Base-by-base conservation (phyloP, 225 moss, liverwort and hornwort species). In the Marchantia polymorpha region DNA sequence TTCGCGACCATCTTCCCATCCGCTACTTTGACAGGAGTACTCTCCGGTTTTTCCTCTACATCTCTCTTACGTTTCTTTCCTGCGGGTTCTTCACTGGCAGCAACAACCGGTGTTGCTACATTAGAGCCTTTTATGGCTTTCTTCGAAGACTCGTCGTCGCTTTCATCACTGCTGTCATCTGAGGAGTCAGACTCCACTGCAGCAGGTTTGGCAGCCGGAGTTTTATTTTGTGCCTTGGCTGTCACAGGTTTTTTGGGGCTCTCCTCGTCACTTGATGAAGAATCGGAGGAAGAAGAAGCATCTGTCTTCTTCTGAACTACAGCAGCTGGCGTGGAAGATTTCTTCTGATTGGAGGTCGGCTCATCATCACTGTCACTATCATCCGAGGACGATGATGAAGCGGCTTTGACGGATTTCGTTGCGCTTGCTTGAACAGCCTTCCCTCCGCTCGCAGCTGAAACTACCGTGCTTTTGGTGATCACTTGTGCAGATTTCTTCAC, bases 31-130 rank as follows among this genome's bases (percentile, higher is more conserved):
- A 76, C 64, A 77, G 77, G 48, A 81, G 89, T 90, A 66, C 58
- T 77, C 64, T 61, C 76, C 51, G 87, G 55, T 75, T 78, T 82
- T 80, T 75, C 82, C 49, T 89, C 84, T 31, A 73, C 72, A 20
- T 79, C 83, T 31, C 89, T 85, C 80, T 93, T 96, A 53, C 96
- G 87, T 80, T 93, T 93, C 72, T 81, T 87, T 65, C 73, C 82
- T 15, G 52, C 27, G 39, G 15, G 31, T 25, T 74, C 58, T 23
- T 84, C 84, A 73, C 26, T 27, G 10, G 54, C 64, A 52, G 7
- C 22, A 20, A 69, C 69, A 10, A 61, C 76, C 7, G 63, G 47
- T 61, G 76, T 11, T 46, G 46, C 13, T 56, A 12, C 51, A 22
- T 47, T 59, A 0, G 46, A 10, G 54, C 5, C 54, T 46, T 39